These are phyloP conservation scores for Chlorella sorokiniana DNA, from an alignment of 139 green algal species.

Conservation along the genomic window DNA sequence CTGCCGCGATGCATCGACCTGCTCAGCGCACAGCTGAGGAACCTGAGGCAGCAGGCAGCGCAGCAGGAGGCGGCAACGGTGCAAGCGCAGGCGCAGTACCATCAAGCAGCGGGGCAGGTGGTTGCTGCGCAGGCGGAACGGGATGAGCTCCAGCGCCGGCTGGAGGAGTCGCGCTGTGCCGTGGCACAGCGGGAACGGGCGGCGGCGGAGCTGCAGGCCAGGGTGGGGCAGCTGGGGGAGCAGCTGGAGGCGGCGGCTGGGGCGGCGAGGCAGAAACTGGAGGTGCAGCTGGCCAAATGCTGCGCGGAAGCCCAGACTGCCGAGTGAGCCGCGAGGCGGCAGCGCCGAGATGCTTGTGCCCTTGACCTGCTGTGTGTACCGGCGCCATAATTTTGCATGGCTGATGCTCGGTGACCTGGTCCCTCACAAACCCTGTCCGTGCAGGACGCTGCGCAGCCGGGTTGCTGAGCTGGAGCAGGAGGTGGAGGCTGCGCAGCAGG, in stretches of 20 bases:
- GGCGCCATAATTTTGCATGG: neutral
- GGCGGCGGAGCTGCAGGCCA: neutral
- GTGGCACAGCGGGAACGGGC: neutral
- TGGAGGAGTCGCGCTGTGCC: neutral
- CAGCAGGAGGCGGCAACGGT: neutral
- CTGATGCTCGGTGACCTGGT: neutral
- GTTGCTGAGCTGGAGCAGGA: neutral
- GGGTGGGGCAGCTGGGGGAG: constrained; percentile 18
- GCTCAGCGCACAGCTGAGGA: neutral
- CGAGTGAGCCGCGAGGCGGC: neutral
- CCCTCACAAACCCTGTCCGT: neutral
- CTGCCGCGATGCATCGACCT: neutral
- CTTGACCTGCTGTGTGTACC: neutral
- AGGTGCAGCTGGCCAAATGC: constrained; percentile 19
- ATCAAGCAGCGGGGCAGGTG: neutral
- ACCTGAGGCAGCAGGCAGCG: neutral
- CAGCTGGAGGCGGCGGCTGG: neutral
- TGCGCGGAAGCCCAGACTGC: neutral
- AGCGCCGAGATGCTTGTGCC: neutral
- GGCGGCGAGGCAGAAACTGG: constrained; percentile 4
- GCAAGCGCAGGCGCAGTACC: constrained; percentile 5
- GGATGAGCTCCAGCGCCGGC: neutral
- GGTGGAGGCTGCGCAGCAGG: neutral
- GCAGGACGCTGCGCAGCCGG: neutral
- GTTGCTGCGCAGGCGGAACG: neutral